Base-by-base conservation (phyloP, 768 basidiomycete species). In the Chalciporus piperatus region DNA sequence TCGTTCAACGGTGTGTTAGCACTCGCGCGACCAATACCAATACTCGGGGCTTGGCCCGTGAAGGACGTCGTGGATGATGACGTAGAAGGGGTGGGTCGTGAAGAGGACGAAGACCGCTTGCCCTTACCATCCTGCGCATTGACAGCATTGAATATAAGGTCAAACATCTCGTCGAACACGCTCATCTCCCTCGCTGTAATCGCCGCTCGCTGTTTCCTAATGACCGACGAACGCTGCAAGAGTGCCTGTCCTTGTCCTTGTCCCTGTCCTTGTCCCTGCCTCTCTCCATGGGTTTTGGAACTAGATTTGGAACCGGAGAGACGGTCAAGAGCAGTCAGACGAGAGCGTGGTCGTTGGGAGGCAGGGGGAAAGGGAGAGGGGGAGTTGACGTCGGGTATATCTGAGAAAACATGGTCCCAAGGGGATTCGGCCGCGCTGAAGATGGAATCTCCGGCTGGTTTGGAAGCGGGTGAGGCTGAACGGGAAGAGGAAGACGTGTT, bases 121-220 rank as follows among this genome's bases (percentile, higher is more conserved):
- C 39, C 17, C 16, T 51, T 51, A n/a, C 45, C 52, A 9, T 51
- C 70, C 20, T 71, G 66, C 43, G 70, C 69, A 33, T 72, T 70
- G 51, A 74, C 74, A 14, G 79, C 78, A 42, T 80, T 73, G 63
- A 89, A 88, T 33, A 90, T 81, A 69, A 85, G 68, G 58, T 82
- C 75, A 58, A 90, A 87, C 79, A 90, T 85, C 27, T 84, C 82
- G 59, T 86, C 80, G 57, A 91, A 85, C 4, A 80, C 80, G 51
- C 62, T 75, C 51, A 77, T 75, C 70, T 91, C 89, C 41, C 78
- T 77, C 0, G 81, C 82, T 0, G 87, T 87, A 77, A 89, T 82
- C 17, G 80, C 71, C 55, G 85, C 83, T 23, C 75, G 76, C 35
- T 76, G 74, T 7, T 60, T 55, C 38, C 33, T 49, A 32, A 55